phyloP scores from a whole-genome alignment of 768 basidiomycete species.

The Suillus brevipes region DNA sequence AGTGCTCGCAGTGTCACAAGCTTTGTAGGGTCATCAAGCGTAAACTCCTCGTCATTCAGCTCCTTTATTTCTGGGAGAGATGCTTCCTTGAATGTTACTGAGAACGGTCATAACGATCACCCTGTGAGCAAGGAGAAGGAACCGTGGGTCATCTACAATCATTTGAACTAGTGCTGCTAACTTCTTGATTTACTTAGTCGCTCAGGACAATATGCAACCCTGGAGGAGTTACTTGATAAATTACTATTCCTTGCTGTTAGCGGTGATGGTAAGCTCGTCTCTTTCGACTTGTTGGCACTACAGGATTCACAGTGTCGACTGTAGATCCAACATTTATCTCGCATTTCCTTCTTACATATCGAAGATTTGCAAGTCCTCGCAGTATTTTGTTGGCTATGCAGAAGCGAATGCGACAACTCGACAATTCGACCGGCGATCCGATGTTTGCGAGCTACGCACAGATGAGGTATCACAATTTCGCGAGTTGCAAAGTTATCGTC shows the following conservation, averaged over 20 bases:
- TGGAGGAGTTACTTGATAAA: constrained; percentile 82
- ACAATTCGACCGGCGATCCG: constrained; percentile 70
- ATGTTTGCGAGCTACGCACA: constrained; percentile 88
- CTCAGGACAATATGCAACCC: constrained; percentile 68
- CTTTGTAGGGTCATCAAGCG: constrained; percentile 21
- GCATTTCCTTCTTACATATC: constrained; percentile 82
- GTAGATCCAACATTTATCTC: constrained; percentile 75
- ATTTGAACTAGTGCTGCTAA: constrained; percentile 14
- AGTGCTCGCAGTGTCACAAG: constrained; percentile 31
- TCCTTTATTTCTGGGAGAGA: constrained; percentile 16
- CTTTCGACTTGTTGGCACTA: constrained; percentile 9
- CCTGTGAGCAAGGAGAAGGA: constrained; percentile 45
- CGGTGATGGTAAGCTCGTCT: constrained; percentile 63
- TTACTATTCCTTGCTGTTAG: constrained; percentile 80
- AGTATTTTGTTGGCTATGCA: constrained; percentile 84
- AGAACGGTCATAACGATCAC: constrained; percentile 26
- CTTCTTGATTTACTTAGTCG: constrained; percentile 34
- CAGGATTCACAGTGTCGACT: constrained; percentile 14
- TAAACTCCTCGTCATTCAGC: constrained; percentile 20
- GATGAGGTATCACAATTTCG: constrained; percentile 59
- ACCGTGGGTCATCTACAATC: constrained; percentile 40
- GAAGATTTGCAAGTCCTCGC: constrained; percentile 78
- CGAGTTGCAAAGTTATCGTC: constrained; percentile 4
- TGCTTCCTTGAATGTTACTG: constrained; percentile 19
- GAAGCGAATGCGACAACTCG: constrained; percentile 78